Percentiles rank a stretch among this genome's conserved stretches.
These are phyloP conservation scores for Colletotrichum eremochloae DNA, from an alignment of 2,329 filamentous ascomycete genomes.

Conservation along the genomic window DNA sequence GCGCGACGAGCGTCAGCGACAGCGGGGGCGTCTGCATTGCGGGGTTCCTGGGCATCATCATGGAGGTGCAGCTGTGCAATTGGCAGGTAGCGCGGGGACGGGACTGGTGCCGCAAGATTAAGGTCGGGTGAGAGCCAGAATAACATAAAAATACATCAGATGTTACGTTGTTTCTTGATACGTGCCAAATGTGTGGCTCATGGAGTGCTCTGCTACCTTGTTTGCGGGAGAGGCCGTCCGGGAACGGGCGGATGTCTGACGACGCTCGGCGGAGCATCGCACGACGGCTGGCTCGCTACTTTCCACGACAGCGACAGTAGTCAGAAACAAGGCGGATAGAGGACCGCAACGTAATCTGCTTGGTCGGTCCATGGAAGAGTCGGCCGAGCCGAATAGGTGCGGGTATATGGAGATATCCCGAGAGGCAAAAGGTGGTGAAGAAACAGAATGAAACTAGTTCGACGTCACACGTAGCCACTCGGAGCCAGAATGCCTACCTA, in stretches of 20 bases:
- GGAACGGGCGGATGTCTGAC: background rate
- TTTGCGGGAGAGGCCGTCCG: background rate
- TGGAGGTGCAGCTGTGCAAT: slow-evolving; percentile 85
- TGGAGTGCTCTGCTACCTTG: slow-evolving; percentile 9
- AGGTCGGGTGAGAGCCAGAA: slow-evolving; percentile 50
- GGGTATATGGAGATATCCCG: background rate
- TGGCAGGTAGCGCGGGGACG: slow-evolving; percentile 88
- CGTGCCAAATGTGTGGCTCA: background rate
- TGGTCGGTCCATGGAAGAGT: background rate
- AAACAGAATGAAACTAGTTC: slow-evolving; percentile 20
- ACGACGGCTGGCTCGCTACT: background rate
- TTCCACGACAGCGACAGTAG: background rate
- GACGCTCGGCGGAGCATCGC: slow-evolving; percentile 4
- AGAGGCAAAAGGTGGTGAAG: slow-evolving; percentile 6
- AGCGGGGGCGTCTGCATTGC: slow-evolving; percentile 91
- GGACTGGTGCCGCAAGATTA: slow-evolving; percentile 76
- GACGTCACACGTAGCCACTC: slow-evolving; percentile 30
- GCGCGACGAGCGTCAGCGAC: slow-evolving; percentile 92
- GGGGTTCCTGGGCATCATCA: slow-evolving; percentile 83
- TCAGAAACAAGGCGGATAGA: background rate
- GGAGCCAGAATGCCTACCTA: background rate
- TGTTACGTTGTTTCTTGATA: background rate
- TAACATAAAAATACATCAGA: background rate
- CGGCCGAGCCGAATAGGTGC: background rate
- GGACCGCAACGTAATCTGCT: background rate